phyloP scores from a whole-genome alignment of 75 land plant genomes.

The Pinus albicaulis region DNA sequence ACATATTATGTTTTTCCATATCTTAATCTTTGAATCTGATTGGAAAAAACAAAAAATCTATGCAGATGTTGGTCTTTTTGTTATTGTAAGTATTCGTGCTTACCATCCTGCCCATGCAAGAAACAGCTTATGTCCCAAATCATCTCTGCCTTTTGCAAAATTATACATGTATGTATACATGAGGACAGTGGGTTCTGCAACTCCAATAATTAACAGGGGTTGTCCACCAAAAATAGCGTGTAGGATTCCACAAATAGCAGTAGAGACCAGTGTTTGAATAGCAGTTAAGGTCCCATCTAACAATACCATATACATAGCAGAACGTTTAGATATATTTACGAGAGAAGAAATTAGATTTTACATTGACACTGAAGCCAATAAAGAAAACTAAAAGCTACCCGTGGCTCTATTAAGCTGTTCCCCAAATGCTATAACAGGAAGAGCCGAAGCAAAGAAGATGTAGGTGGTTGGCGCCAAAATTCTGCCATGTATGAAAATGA shows the following conservation, averaged over 20 bases:
- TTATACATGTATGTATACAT: slow-evolving; percentile 77
- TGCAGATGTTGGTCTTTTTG: background rate
- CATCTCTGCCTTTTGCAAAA: slow-evolving; percentile 53
- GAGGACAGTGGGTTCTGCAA: slow-evolving; percentile 80
- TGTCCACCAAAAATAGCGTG: slow-evolving; percentile 80
- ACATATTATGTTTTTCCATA: background rate
- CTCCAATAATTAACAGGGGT: slow-evolving; percentile 71
- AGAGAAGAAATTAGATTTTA: background rate
- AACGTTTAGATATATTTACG: background rate
- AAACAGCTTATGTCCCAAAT: slow-evolving; percentile 43
- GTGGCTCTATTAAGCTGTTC: slow-evolving; percentile 86
- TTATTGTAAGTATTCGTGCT: background rate
- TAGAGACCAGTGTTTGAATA: slow-evolving; percentile 64
- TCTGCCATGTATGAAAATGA: slow-evolving; percentile 26
- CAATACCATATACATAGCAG: background rate
- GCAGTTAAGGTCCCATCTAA: slow-evolving; percentile 74
- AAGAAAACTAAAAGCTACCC: slow-evolving; percentile 22
- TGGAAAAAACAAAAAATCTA: background rate
- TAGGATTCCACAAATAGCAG: slow-evolving; percentile 71
- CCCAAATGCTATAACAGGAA: slow-evolving; percentile 95
- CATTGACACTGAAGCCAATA: background rate
- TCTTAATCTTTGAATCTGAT: background rate
- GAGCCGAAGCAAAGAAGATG: slow-evolving; percentile 94
- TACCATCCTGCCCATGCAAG: slow-evolving; percentile 72
- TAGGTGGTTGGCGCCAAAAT: slow-evolving; percentile 90